A percentile compares a stretch with the other conserved stretches of the same genome.
Conservation (phyloP, 2,329 filamentous ascomycete species). For the Aspergillus calidoustus region DNA sequence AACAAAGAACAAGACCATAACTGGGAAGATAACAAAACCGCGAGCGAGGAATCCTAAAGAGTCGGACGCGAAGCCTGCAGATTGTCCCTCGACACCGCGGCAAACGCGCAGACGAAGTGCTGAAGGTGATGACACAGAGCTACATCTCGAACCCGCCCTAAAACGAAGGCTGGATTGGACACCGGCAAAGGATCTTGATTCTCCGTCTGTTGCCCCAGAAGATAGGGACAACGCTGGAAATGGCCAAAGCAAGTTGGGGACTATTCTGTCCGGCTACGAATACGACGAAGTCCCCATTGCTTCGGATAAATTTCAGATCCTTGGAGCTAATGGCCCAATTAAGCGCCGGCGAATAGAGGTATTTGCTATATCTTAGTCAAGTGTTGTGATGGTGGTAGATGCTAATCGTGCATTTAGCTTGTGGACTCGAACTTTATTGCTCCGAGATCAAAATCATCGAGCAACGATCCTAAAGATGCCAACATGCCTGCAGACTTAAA, state of each 20-base stretch:
- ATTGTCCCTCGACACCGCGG: conserved; percentile 7
- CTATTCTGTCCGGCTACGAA: conserved; percentile 47
- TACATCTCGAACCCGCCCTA: conserved; percentile 53
- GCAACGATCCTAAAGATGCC: conserved; percentile 17
- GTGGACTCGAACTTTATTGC: conserved; percentile 30
- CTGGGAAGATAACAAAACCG: conserved; percentile 43
- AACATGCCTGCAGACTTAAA: conserved; percentile 20
- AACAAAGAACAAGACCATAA: conserved; percentile 38
- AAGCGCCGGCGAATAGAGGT: conserved; percentile 47
- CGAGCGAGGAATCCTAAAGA: conserved; percentile 22
- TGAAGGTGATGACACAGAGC: conserved; percentile 14
- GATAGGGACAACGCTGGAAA: conserved; percentile 7
- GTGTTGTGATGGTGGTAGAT: neutral
- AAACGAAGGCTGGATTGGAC: conserved; percentile 70
- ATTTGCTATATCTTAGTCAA: conserved; percentile 8
- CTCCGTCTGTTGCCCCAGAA: conserved; percentile 28
- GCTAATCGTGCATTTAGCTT: conserved; percentile 24
- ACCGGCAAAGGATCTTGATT: conserved; percentile 56
- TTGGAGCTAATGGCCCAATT: conserved; percentile 33
- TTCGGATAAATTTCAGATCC: conserved; percentile 19
- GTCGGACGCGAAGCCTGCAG: conserved; percentile 16
- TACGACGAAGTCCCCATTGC: conserved; percentile 35
- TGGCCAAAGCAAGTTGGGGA: conserved; percentile 34
- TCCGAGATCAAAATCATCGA: conserved; percentile 13
- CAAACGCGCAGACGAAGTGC: neutral